These are phyloP conservation scores for Drosera capensis DNA, from an alignment of 148 eudicot species.

Conservation along the genomic window DNA sequence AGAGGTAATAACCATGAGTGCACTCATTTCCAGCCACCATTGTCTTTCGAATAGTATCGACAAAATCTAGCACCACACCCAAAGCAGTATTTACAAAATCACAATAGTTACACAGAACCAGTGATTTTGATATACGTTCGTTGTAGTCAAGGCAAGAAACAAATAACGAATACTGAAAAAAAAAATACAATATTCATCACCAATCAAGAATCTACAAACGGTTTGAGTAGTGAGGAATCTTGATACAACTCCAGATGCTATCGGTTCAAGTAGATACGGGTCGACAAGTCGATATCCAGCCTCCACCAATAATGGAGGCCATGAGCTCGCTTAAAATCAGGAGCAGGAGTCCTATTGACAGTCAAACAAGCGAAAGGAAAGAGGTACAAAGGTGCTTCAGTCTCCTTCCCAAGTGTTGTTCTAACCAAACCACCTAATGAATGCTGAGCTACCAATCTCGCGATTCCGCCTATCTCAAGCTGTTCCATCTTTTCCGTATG, in stretches of 20 bases:
- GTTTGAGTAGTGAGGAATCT: no score
- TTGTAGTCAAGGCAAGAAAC: no score
- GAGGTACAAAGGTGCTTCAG: slow-evolving; percentile 51
- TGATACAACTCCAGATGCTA: slow-evolving; percentile 7
- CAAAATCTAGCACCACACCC: no score
- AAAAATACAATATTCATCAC: no score
- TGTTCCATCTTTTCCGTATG: slow-evolving; percentile 51
- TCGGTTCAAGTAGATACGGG: slow-evolving; percentile 25
- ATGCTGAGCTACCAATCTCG: slow-evolving; percentile 61
- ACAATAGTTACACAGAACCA: no score
- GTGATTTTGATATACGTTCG: no score
- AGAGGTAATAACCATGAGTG: no score
- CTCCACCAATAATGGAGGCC: slow-evolving; percentile 87
- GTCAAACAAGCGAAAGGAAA: slow-evolving; percentile 66
- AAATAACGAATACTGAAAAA: no score
- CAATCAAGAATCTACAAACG: no score
- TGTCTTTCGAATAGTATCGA: no score
- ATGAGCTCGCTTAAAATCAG: slow-evolving; percentile 57
- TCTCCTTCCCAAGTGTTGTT: slow-evolving; percentile 49
- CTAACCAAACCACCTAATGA: slow-evolving; percentile 63
- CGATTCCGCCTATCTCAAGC: slow-evolving; percentile 39
- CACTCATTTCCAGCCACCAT: no score
- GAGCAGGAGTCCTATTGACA: slow-evolving; percentile 31
- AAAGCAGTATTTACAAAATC: no score
- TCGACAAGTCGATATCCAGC: slow-evolving; percentile 33